phyloP scores from a whole-genome alignment of 192 early-diverging fungal genomes.

The Umbelopsis sp. region DNA sequence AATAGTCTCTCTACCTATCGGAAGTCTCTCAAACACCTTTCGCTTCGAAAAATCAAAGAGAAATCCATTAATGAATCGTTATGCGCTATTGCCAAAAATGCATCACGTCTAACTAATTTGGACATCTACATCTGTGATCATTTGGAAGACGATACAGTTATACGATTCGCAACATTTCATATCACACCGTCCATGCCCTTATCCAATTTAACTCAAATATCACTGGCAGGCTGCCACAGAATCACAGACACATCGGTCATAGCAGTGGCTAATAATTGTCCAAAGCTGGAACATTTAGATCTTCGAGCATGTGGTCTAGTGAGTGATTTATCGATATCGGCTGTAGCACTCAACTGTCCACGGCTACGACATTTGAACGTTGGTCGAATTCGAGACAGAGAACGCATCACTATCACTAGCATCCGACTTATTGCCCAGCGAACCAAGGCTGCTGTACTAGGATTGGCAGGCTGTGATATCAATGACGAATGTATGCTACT shows the following conservation, averaged over 20 bases:
- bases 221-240: constrained; percentile 50
- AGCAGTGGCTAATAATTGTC: constrained; percentile 45
- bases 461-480: constrained; percentile 53
- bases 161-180: constrained; percentile 37
- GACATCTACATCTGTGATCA: constrained; percentile 60
- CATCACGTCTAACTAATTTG: constrained; percentile 37
- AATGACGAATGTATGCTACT: constrained; percentile 47
- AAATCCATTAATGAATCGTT: constrained; percentile 33
- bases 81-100: constrained; percentile 18
- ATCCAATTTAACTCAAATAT: constrained; percentile 41
- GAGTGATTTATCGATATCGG: constrained; percentile 41
- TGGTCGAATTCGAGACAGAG: constrained; percentile 44
- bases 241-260: constrained; percentile 47
- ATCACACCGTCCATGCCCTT: constrained; percentile 30
- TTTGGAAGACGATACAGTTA: constrained; percentile 42
- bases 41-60: constrained; percentile 40
- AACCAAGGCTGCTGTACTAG: constrained; percentile 44
- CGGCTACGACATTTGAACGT: constrained; percentile 51
- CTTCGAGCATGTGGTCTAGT: constrained; percentile 48
- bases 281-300: constrained; percentile 43
- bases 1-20: not conserved
- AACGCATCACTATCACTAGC: constrained; percentile 42
- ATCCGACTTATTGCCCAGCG: constrained; percentile 50
- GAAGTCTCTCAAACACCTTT: constrained; percentile 19
- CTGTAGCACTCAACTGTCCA: constrained; percentile 41